Evolutionary conservation across 345 rosid species (phyloP).

Genomic region (Cardiospermum halicacabum): DNA sequence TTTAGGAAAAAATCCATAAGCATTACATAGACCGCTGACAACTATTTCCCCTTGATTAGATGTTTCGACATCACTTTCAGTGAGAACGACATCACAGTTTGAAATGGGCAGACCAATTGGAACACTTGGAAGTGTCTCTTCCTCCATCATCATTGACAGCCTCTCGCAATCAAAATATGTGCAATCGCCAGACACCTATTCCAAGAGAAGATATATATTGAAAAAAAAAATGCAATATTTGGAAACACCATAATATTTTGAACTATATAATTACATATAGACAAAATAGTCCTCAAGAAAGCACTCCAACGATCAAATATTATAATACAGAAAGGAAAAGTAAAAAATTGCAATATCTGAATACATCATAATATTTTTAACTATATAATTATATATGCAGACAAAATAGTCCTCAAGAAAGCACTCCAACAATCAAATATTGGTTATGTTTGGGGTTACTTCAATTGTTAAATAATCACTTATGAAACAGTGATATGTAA

Average conservation of each 20-base stretch:
- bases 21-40: constrained; percentile 73
- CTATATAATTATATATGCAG: too few species aligned
- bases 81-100: constrained; percentile 56
- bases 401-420: too few species aligned
- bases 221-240: neutral
- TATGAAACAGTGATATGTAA: too few species aligned
- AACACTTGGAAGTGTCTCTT: constrained; percentile 56
- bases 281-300: neutral
- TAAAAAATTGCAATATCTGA: too few species aligned
- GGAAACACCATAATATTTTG: neutral
- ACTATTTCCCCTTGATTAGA: constrained; percentile 63
- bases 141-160: constrained; percentile 64
- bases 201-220: constrained; percentile 14
- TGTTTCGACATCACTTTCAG: constrained; percentile 36
- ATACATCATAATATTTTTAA: too few species aligned
- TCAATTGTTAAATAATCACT: too few species aligned
- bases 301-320: too few species aligned
- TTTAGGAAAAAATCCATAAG: constrained; percentile 50
- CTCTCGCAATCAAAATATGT: constrained; percentile 82
- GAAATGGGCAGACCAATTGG: constrained; percentile 88
- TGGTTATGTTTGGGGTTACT: too few species aligned
- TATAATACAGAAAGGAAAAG: neutral
- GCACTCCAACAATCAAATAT: too few species aligned
- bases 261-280: neutral
- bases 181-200: constrained; percentile 94